Conservation (phyloP, 208 protist genomes). For the Acanthamoeba divionensis region DNA sequence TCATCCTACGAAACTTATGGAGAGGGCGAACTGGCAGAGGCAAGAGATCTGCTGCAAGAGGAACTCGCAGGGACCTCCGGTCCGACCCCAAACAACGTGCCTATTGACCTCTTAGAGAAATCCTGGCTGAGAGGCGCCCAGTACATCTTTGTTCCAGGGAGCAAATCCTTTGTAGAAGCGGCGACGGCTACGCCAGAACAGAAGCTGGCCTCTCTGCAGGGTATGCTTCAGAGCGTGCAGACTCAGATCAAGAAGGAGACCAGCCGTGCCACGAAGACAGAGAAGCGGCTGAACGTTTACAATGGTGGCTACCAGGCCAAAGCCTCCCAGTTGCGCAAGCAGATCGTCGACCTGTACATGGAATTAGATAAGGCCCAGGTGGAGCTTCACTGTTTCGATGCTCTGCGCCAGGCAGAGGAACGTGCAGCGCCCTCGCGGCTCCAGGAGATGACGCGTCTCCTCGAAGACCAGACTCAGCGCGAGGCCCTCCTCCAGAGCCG, state of each 20-base stretch:
- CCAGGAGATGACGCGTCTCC: not conserved
- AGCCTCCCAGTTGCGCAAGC: not conserved
- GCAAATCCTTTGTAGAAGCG: not conserved
- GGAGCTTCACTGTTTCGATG: conserved; percentile 20
- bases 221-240: not conserved
- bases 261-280: not conserved
- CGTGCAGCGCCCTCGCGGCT: not conserved
- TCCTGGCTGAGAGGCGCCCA: not conserved
- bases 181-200: not conserved
- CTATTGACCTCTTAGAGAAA: not conserved
- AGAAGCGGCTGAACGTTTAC: conserved; percentile 17
- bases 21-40: not conserved
- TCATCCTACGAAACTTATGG: not conserved
- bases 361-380: not conserved
- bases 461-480: not conserved
- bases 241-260: conserved; percentile 6
- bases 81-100: not conserved
- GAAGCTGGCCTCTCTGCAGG: not conserved
- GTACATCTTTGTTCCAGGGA: not conserved
- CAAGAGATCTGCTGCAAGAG: not conserved
- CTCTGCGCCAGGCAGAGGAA: not conserved
- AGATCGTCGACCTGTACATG: conserved; percentile 30
- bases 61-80: not conserved
- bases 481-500: not conserved
- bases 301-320: conserved; percentile 32